Percentiles rank a stretch among this genome's conserved stretches.
phyloP scores from a whole-genome alignment of 2,329 filamentous ascomycete genomes.

The Venturiaceae sp. region DNA sequence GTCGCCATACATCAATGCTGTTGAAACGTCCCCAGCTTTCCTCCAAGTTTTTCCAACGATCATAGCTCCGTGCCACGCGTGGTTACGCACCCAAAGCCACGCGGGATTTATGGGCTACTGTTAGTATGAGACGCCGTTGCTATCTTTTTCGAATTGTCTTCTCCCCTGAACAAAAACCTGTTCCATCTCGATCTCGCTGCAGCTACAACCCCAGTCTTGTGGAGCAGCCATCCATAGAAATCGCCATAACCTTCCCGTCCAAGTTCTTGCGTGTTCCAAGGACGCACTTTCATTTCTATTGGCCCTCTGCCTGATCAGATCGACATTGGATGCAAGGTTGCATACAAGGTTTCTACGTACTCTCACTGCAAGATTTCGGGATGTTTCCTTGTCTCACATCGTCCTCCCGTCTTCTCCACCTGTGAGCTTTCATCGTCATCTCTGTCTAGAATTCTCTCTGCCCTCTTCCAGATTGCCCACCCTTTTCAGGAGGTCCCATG shows the following conservation, averaged over 20 bases:
- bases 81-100: not conserved
- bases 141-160: not conserved
- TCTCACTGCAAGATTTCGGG: not conserved
- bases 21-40: not conserved
- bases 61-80: not conserved
- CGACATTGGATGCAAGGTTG: not conserved
- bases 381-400: not conserved
- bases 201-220: not conserved
- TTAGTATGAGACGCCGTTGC: not conserved
- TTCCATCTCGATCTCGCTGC: not conserved
- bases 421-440: not conserved
- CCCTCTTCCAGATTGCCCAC: not conserved
- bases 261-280: not conserved
- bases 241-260: not conserved
- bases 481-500: not conserved
- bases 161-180: not conserved
- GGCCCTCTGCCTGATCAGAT: not conserved
- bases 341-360: not conserved
- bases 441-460: not conserved
- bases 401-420: not conserved
- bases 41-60: not conserved
- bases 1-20: not conserved
- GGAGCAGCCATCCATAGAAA: not conserved
- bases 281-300: not conserved
- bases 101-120: not conserved